Base-by-base conservation (phyloP, 345 rosid genomes). In the Lumnitzera racemosa region DNA sequence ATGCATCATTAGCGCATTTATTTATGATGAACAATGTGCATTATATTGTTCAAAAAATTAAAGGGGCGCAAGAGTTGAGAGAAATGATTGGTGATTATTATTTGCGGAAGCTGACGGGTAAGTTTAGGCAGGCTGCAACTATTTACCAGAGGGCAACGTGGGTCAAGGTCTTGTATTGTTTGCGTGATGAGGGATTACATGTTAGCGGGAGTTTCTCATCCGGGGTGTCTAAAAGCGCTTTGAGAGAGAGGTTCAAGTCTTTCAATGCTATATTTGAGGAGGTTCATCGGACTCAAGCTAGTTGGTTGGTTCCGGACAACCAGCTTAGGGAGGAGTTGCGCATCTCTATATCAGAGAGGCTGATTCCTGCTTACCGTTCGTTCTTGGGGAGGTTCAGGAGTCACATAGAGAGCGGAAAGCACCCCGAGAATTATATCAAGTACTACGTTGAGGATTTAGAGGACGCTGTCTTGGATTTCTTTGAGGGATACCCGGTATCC, bases 11-110 rank as follows among this genome's bases (percentile, higher is more conserved):
- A 54, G 76, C 75, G 10, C 89, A 85, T 67, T 70, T 92, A 68
- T 92, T 92, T 62, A 80, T 92, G 69, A 87, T 92, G 96, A 92
- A 92, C 76, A 92, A 92, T 65, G 88, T 89, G 13, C 96, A 89
- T 61, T 92, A 92, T 62, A 87, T 89, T 0, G 91, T 83, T 66
- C 96, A 92, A 66, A 92, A 92, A 72, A 83, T 81, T 29, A 92
- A 81, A 76, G 85, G 91, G 11, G 87, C 91, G 0, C 85, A 85
- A 0, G 98, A 92, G 57, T 71, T 89, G 64, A 68, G 96, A 61
- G 96, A 85, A 62, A 85, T 92, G 98, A 89, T 92, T 2, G 94
- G 96, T 11, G 98, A 92, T 57, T 87, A 83, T 76, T 89, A 82
- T 63, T 64, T 89, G 72, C 71, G 74, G 84, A 85, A 79, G 76